Evolutionary conservation across 108 stramenopile species (phyloP), one percentile per base, ranked within the genome.

Genomic region (Heterococcus sp.): DNA sequence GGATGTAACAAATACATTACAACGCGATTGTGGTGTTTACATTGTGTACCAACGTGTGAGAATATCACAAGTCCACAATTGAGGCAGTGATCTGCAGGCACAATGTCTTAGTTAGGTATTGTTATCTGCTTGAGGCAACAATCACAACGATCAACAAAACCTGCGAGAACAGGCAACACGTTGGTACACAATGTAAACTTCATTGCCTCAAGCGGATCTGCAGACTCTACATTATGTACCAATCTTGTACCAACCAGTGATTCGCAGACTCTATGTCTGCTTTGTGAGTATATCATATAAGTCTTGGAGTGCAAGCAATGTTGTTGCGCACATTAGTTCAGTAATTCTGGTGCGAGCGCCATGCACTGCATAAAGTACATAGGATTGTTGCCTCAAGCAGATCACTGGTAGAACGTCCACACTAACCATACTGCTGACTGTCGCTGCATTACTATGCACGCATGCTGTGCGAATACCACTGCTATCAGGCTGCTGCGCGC

Each of bases 61-160:
- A 21, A 8, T 14, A 58, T 21, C 21, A 14, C 46, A 58, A 58
- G 46, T 58, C 21, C 46, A 58, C 8, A 8, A 58, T 58, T 21
- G 21, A 58, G 8, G 46, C 46, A 21, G 14, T 8, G 14, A 21
- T 58, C 21, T 8, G 21, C 46, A 58, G 95, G 94, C 79, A 82
- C 85, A 39, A 75, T 93, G 68, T 73, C 94, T 27, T 93, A 96
- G 86, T 87, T 91, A 68, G 86, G 94, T 35, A 73, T 93, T 2
- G 86, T 89, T 40, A 91, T 21, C 21, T 58, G 21, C 46, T 58
- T 58, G 14, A 21, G 21, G 14, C 46, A 8, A n/a, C n/a, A n/a
- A n/a, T n/a, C n/a, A n/a, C n/a, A n/a, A n/a, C n/a, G n/a, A n/a
- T n/a, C n/a, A n/a, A n/a, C n/a, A n/a, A n/a, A n/a, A n/a, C n/a